Evolutionary conservation across 2,329 filamentous ascomycete genomes (phyloP).

Genomic region (Fusarium phyllophilum): DNA sequence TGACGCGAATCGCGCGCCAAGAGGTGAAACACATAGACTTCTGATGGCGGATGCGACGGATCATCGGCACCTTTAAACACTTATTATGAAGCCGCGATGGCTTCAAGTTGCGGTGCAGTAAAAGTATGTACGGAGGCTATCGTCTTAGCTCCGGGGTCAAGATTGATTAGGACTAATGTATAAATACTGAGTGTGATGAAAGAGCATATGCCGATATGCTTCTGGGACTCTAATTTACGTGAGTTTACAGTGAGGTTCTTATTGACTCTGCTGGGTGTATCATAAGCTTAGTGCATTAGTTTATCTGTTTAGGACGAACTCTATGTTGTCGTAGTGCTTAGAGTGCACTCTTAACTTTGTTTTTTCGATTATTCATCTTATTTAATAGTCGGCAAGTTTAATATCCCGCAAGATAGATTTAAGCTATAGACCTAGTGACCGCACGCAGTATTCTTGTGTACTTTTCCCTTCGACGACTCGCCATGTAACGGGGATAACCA

Average conservation of each 20-base stretch:
- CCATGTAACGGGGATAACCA: no score
- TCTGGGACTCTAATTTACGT: not conserved
- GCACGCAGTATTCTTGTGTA: no score
- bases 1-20: not conserved
- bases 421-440: no score
- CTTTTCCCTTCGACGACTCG: no score
- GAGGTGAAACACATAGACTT: conserved; percentile 3
- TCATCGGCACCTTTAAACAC: conserved; percentile 8
- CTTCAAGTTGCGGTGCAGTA: not conserved
- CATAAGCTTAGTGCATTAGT: not conserved
- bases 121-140: not conserved
- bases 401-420: no score
- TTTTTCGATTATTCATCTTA: no score
- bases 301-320: not conserved
- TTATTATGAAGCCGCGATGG: conserved; percentile 15
- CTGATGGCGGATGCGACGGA: conserved; percentile 21
- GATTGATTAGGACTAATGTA: not conserved
- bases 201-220: not conserved
- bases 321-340: not conserved
- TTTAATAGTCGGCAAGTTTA: no score
- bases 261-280: not conserved
- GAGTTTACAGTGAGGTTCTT: not conserved
- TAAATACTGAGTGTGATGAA: not conserved
- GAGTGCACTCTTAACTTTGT: not conserved
- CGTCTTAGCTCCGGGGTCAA: not conserved